Percentiles rank a stretch among this genome's conserved stretches.
Conservation (phyloP, 805 yeast species). For the Wickerhamiella kurtzmanii region DNA sequence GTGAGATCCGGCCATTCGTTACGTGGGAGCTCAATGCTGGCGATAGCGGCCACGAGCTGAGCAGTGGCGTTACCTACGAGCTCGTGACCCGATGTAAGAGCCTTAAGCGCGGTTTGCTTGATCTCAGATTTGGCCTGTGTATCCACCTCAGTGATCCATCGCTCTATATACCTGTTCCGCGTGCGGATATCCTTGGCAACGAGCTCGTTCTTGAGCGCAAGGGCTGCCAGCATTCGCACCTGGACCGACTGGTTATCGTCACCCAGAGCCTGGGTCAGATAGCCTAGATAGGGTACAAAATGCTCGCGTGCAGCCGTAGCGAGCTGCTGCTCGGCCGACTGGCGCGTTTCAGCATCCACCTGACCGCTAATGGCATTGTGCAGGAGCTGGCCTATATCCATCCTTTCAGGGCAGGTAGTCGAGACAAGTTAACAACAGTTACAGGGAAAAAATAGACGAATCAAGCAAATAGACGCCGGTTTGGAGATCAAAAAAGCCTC, state of each 20-base stretch:
- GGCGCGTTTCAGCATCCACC: constrained; percentile 33
- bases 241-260: constrained; percentile 48
- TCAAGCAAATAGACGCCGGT: too few relatives aligned
- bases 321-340: constrained; percentile 68
- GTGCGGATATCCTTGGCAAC: constrained; percentile 63
- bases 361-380: constrained; percentile 67
- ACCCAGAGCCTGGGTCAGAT: constrained; percentile 58
- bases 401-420: too few relatives aligned
- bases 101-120: constrained; percentile 45
- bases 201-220: constrained; percentile 75
- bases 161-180: constrained; percentile 44
- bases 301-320: constrained; percentile 56
- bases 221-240: constrained; percentile 83
- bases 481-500: too few relatives aligned
- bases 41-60: constrained; percentile 90
- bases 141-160: constrained; percentile 49
- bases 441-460: too few relatives aligned
- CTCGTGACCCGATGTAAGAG: constrained; percentile 52
- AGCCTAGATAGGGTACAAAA: constrained; percentile 56
- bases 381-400: constrained; percentile 53
- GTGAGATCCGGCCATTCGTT: constrained; percentile 82
- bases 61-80: constrained; percentile 83
- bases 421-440: too few relatives aligned
- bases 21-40: constrained; percentile 85
- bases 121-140: constrained; percentile 43